phyloP scores from a whole-genome alignment of 345 rosid species.

The Noccaea bulbosa region DNA sequence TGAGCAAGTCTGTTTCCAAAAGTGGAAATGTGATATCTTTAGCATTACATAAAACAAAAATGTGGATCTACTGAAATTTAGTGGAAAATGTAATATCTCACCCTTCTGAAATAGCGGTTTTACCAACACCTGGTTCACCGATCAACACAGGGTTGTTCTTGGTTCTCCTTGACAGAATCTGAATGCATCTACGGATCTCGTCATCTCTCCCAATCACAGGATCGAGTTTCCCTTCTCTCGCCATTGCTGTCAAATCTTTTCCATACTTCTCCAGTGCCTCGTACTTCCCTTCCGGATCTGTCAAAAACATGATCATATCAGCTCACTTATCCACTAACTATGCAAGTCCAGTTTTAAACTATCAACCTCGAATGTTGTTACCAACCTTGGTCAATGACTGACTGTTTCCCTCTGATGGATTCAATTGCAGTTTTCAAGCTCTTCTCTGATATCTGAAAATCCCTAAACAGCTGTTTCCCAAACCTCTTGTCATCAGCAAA shows the following conservation, averaged over 20 bases:
- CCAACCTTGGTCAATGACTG: conserved; percentile 95
- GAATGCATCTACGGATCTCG: conserved; percentile 97
- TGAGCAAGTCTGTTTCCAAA: conserved; percentile 88
- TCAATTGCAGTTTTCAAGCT: conserved; percentile 80
- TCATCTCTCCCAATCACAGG: conserved; percentile 99
- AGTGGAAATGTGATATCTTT: conserved; percentile 11
- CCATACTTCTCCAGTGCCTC: conserved; percentile 97
- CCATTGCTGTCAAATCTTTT: conserved; percentile 97
- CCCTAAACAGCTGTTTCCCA: conserved; percentile 86
- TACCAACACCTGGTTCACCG: conserved; percentile 99
- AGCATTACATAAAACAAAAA: conserved; percentile 7
- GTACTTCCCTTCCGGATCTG: conserved; percentile 98
- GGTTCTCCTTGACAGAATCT: conserved; percentile 97
- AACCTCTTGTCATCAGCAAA: conserved; percentile 80
- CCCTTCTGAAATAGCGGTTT: conserved; percentile 99
- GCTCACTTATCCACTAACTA: neutral
- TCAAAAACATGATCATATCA: conserved; percentile 23
- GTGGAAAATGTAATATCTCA: conserved; percentile 37
- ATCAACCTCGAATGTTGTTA: neutral
- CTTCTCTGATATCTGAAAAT: conserved; percentile 72
- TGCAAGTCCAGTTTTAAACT: neutral
- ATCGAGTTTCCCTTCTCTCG: conserved; percentile 91
- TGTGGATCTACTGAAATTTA: neutral
- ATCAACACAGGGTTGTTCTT: conserved; percentile 98
- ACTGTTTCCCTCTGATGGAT: conserved; percentile 92